These are phyloP conservation scores for Boletus mariae DNA, from an alignment of 1,284 basidiomycete genomes.

Conservation along the genomic window DNA sequence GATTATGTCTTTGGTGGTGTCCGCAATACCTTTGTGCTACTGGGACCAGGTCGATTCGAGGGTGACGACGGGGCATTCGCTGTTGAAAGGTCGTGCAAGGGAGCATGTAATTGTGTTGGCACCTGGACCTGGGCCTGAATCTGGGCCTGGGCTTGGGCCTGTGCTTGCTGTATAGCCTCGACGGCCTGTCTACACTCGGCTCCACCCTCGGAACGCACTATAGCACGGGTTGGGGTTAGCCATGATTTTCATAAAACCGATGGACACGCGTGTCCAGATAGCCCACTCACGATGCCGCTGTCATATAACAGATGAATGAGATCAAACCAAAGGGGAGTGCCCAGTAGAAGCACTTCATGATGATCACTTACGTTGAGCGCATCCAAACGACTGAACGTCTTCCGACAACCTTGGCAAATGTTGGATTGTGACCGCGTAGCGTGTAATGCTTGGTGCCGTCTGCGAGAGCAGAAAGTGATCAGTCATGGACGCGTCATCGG, in stretches of 20 bases:
- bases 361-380: conserved; percentile 80
- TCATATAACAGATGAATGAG: conserved; percentile 21
- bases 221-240: conserved; percentile 23
- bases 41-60: conserved; percentile 22
- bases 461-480: conserved; percentile 27
- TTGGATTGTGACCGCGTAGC: conserved; percentile 81
- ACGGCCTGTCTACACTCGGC: conserved; percentile 61
- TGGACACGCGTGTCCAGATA: conserved; percentile 17
- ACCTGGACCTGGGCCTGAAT: conserved; percentile 19
- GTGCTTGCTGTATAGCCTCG: conserved; percentile 36
- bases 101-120: conserved; percentile 20
- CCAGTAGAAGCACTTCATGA: conserved; percentile 24
- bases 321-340: conserved; percentile 17
- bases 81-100: conserved; percentile 20
- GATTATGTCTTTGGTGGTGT: conserved; percentile 23
- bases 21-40: conserved; percentile 13
- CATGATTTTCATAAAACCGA: conserved; percentile 17
- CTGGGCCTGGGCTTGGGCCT: conserved; percentile 22
- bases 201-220: conserved; percentile 79
- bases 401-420: conserved; percentile 88
- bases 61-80: conserved; percentile 20
- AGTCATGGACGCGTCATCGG: conserved; percentile 8
- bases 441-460: conserved; percentile 85
- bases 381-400: conserved; percentile 91
- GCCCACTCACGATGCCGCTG: conserved; percentile 34